Conservation (phyloP, 306 rosid species). For the Quercus ilex region DNA sequence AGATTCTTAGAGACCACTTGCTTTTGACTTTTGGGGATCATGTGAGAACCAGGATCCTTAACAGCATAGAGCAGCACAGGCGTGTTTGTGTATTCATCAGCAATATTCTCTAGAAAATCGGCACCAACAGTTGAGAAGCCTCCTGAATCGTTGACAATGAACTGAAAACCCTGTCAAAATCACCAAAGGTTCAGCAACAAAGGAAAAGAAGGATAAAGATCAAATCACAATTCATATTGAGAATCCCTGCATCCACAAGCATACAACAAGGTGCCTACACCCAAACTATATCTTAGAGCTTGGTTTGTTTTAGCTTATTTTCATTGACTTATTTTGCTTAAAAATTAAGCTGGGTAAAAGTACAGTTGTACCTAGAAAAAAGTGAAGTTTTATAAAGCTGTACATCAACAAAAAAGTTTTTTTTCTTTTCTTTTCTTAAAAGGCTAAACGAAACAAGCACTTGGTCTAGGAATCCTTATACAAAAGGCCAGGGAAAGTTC, state of each 20-base stretch:
- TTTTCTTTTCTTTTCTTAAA: no score
- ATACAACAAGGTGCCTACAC: background rate
- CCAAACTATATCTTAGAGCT: background rate
- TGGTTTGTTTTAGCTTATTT: no score
- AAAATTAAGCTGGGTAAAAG: no score
- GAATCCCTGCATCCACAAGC: background rate
- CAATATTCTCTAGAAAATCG: constrained; percentile 77
- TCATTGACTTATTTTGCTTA: no score
- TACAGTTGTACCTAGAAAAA: no score
- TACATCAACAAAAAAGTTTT: background rate
- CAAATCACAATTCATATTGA: background rate
- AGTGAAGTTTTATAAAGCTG: no score
- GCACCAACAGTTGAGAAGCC: constrained; percentile 86
- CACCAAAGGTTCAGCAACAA: constrained; percentile 4
- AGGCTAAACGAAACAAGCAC: no score
- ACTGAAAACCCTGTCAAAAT: constrained; percentile 79
- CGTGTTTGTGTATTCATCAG: constrained; percentile 68
- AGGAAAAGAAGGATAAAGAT: background rate
- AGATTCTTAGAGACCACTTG: constrained; percentile 59
- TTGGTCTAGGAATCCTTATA: background rate
- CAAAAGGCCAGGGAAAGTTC: background rate
- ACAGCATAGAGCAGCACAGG: constrained; percentile 72
- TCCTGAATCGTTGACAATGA: constrained; percentile 73
- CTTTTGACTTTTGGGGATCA: constrained; percentile 48
- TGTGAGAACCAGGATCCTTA: constrained; percentile 42